A percentile compares a stretch with the other conserved stretches of the same genome.
These are phyloP conservation scores for Psilocybe cyanescens DNA, from an alignment of 768 basidiomycete genomes.

Conservation along the genomic window DNA sequence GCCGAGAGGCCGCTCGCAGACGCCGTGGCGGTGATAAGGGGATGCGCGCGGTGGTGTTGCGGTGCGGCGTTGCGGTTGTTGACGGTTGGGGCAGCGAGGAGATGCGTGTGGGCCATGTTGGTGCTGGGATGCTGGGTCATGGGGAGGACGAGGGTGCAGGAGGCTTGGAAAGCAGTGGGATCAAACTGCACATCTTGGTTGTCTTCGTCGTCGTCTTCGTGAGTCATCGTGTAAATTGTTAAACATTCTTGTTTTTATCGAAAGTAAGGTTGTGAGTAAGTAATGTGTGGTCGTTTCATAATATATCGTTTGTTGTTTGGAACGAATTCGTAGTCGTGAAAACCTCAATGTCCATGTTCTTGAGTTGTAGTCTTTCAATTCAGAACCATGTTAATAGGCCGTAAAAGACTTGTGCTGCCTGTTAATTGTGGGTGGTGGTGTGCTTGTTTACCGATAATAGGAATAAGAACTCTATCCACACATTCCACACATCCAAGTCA, in stretches of 20 bases:
- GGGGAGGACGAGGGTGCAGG: not conserved
- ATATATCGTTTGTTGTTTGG: not conserved
- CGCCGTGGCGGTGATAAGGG: constrained; percentile 71
- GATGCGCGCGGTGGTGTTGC: constrained; percentile 21
- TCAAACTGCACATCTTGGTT: not conserved
- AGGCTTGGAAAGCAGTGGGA: not conserved
- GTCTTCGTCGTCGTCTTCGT: not conserved
- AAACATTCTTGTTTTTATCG: not conserved
- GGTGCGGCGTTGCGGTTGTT: not conserved
- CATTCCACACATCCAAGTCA: no score
- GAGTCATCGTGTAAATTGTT: not conserved
- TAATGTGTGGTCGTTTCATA: not conserved
- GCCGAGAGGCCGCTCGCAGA: constrained; percentile 47
- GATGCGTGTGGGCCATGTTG: not conserved
- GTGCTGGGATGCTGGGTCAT: not conserved
- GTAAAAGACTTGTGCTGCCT: not conserved
- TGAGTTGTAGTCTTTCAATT: not conserved
- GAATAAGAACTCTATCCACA: not conserved
- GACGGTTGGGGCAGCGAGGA: not conserved
- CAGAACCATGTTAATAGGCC: constrained; percentile 1
- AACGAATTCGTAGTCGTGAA: no score
- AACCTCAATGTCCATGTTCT: not conserved
- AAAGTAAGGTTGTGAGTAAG: not conserved
- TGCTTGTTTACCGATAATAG: not conserved
- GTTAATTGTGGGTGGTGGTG: constrained; percentile 1